Evolutionary conservation across 441 rosid species (phyloP).

Genomic region (Populus hybrid): DNA sequence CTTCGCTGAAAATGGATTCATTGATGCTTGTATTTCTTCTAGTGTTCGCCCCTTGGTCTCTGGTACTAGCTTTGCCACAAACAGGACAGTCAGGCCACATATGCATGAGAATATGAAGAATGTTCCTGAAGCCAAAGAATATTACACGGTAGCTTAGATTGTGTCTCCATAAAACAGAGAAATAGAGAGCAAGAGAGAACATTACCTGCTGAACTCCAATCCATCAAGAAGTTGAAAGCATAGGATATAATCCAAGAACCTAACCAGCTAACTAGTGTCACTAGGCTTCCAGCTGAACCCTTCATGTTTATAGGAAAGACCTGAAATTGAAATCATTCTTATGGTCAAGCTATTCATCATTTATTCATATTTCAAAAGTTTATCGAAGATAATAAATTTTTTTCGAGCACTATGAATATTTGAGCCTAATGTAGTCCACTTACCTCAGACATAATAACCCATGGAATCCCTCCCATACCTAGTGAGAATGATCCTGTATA

Average conservation of each 20-base stretch:
- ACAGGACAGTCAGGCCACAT: constrained; percentile 52
- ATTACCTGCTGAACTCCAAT: constrained; percentile 73
- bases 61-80: constrained; percentile 68
- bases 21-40: constrained; percentile 78
- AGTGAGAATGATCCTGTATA: constrained; percentile 62
- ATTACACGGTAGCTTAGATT: not conserved
- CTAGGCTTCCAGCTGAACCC: constrained; percentile 86
- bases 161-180: constrained; percentile 1
- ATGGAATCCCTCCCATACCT: constrained; percentile 90
- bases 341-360: not conserved
- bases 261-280: constrained; percentile 66
- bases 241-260: constrained; percentile 56
- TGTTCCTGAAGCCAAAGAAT: constrained; percentile 46
- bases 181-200: not conserved
- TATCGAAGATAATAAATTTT: not conserved
- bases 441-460: constrained; percentile 98
- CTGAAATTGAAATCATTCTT: constrained; percentile 33
- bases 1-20: constrained; percentile 33
- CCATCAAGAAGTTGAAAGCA: constrained; percentile 72
- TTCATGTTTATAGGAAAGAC: constrained; percentile 77
- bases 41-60: constrained; percentile 80
- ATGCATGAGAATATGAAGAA: constrained; percentile 57
- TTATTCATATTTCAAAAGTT: not conserved
- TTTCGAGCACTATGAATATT: no score
- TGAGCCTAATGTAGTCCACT: not conserved